A percentile compares a stretch with the other conserved stretches of the same genome.
Evolutionary conservation across 192 early-diverging fungal genomes (phyloP).

Genomic region (Backusella mclennaniae): DNA sequence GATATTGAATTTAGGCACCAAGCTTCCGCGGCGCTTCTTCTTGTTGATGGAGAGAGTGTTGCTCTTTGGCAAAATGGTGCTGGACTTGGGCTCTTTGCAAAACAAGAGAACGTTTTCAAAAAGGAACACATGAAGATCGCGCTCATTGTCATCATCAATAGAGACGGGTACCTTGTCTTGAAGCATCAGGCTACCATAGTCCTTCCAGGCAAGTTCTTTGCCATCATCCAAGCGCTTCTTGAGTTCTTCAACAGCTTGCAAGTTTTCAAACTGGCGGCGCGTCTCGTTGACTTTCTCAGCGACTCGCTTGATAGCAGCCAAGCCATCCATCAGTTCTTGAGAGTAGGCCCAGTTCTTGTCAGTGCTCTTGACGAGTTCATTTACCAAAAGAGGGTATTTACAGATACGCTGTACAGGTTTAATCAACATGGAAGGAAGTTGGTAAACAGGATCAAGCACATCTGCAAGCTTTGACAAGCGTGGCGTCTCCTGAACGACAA

Average conservation of each 20-base stretch:
- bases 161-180: slow-evolving; percentile 44
- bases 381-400: slow-evolving; percentile 92
- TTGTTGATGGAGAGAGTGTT: slow-evolving; percentile 40
- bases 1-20: slow-evolving; percentile 65
- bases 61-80: slow-evolving; percentile 24
- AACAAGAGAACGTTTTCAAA: slow-evolving; percentile 92
- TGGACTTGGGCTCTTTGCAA: slow-evolving; percentile 80
- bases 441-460: slow-evolving; percentile 80
- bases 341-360: slow-evolving; percentile 48
- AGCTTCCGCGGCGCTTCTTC: slow-evolving; percentile 43
- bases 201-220: slow-evolving; percentile 63
- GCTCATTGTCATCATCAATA: slow-evolving; percentile 63
- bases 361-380: slow-evolving; percentile 65
- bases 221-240: slow-evolving; percentile 85
- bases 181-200: slow-evolving; percentile 77
- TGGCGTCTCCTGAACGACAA: slow-evolving; percentile 65
- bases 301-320: slow-evolving; percentile 78
- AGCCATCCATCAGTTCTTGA: slow-evolving; percentile 66
- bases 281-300: slow-evolving; percentile 92
- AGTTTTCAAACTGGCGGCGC: slow-evolving; percentile 84
- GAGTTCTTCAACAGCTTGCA: slow-evolving; percentile 72
- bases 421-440: slow-evolving; percentile 88
- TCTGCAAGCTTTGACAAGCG: slow-evolving; percentile 59
- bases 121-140: slow-evolving; percentile 82
- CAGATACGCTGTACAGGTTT: slow-evolving; percentile 97